Base-by-base conservation (phyloP, 1,139 yeast genomes). In the Zygosaccharomyces sapae region DNA sequence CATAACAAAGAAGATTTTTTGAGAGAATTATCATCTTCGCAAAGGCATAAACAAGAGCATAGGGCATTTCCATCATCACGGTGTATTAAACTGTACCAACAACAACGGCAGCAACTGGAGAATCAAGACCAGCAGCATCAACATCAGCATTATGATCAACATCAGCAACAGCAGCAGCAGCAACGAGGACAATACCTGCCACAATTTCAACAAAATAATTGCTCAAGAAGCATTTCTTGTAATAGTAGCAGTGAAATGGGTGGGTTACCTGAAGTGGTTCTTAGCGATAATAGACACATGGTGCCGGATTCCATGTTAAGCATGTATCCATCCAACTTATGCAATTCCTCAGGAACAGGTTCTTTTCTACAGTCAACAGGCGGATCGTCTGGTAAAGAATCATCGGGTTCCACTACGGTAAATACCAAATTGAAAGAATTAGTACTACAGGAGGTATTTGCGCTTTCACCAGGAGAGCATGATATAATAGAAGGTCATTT, bases 201-300 rank as follows among this genome's bases (percentile, higher is more conserved):
- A 27, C 9, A 12, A 10, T 9, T 10, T 10, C 31, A 27, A 10
- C 12, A 27, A 27, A 27, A 4, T 10, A 27, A 9, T 27, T 27
- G 5, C 47, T 38, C 43, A 51, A 24, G 51, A 61, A n/a, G 46
- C 52, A 5, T 53, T 60, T 8, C 49, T 50, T 40, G 58, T 56
- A 18, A 70, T 65, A 20, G 68, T 13, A 37, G 18, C 16, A 19
- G 40, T 5, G 40, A 37, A 25, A 30, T 19, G 12, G 38, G 29
- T 31, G 61, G 73, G 27, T 75, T 80, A 19, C 90, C 92, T 1
- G 96, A 88, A 61, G 97, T 90, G 16, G 83, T 86, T 2, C 72
- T 90, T 38, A 89, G 87, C 63, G 97, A 89, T 62, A 89, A 89
- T 66, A 82, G 79, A 54, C 97, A 89, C 64, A 89, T 89, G 46